A percentile compares a stretch with the other conserved stretches of the same genome.
These are phyloP conservation scores for Trichoderma sp. DNA, from an alignment of 2,329 filamentous ascomycete species.

Conservation along the genomic window DNA sequence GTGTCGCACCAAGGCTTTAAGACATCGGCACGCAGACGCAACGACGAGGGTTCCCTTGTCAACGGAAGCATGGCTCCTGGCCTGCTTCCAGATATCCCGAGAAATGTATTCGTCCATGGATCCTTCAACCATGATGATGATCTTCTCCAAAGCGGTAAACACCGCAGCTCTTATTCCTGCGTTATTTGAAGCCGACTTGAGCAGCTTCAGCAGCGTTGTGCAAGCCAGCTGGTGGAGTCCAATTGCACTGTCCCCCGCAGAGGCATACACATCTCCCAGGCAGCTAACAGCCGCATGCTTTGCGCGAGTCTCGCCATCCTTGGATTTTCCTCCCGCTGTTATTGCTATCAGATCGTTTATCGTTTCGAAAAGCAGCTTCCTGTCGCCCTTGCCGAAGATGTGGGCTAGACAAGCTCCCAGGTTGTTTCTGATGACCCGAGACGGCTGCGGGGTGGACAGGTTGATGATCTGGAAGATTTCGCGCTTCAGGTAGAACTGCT, in stretches of 20 bases:
- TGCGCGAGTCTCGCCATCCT: conserved; percentile 74
- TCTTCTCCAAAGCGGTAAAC: conserved; percentile 73
- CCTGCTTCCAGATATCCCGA: conserved; percentile 93
- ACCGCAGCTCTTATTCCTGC: conserved; percentile 79
- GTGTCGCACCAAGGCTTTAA: conserved; percentile 70
- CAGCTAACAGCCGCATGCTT: conserved; percentile 89
- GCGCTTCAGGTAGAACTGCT: conserved; percentile 90
- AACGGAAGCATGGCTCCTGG: conserved; percentile 69
- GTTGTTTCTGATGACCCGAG: conserved; percentile 86
- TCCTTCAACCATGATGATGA: conserved; percentile 71
- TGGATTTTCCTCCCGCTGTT: conserved; percentile 71
- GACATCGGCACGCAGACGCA: conserved; percentile 73
- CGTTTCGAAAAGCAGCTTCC: conserved; percentile 90
- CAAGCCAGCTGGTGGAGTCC: conserved; percentile 76
- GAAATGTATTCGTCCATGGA: conserved; percentile 82
- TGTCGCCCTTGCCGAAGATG: conserved; percentile 81
- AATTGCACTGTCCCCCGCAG: conserved; percentile 92
- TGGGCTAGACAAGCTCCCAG: conserved; percentile 80
- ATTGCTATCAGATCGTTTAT: conserved; percentile 83
- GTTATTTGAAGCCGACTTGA: conserved; percentile 78
- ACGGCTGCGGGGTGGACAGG: conserved; percentile 79
- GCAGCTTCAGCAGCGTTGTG: conserved; percentile 70
- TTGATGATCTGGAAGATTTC: conserved; percentile 93
- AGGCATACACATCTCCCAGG: conserved; percentile 83
- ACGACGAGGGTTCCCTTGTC: conserved; percentile 87